Conservation (phyloP, 192 early-diverging fungal genomes). For the Podila verticillata region DNA sequence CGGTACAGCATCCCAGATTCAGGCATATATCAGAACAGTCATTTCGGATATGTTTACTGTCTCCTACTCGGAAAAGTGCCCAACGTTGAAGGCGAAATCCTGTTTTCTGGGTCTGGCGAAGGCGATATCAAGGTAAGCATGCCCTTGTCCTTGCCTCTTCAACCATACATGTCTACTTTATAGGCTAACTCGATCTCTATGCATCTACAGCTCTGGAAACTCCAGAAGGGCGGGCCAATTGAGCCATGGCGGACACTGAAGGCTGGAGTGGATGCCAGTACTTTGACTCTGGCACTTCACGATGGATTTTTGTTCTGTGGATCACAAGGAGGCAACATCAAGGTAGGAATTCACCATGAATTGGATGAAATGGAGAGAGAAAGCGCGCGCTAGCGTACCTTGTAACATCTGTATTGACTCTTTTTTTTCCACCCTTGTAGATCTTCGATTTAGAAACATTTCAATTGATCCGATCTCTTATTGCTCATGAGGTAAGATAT, state of each 20-base stretch:
- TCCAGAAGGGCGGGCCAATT: constrained; percentile 43
- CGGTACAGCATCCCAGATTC: constrained; percentile 68
- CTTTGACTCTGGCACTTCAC: constrained; percentile 70
- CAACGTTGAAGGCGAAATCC: constrained; percentile 61
- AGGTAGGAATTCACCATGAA: constrained; percentile 28
- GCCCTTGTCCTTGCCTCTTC: not conserved
- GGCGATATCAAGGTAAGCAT: constrained; percentile 71
- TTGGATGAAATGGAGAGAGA: not conserved
- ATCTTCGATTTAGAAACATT: constrained; percentile 82
- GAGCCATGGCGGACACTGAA: constrained; percentile 46
- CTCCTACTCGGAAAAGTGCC: constrained; percentile 62
- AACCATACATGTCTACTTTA: not conserved
- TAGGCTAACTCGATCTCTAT: not conserved
- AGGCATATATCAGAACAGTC: constrained; percentile 67
- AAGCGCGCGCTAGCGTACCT: not conserved
- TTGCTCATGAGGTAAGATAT: constrained; percentile 62
- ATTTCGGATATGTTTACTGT: constrained; percentile 80
- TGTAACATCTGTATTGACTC: not conserved
- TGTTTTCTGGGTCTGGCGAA: constrained; percentile 74
- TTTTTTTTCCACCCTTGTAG: constrained; percentile 10
- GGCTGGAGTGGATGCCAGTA: constrained; percentile 58
- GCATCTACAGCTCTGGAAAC: constrained; percentile 24
- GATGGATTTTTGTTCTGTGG: constrained; percentile 79
- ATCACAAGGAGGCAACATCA: constrained; percentile 76
- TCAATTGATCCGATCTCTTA: constrained; percentile 61